phyloP scores from a whole-genome alignment of 129 eudicot species.

The Oenanthe sinensis region DNA sequence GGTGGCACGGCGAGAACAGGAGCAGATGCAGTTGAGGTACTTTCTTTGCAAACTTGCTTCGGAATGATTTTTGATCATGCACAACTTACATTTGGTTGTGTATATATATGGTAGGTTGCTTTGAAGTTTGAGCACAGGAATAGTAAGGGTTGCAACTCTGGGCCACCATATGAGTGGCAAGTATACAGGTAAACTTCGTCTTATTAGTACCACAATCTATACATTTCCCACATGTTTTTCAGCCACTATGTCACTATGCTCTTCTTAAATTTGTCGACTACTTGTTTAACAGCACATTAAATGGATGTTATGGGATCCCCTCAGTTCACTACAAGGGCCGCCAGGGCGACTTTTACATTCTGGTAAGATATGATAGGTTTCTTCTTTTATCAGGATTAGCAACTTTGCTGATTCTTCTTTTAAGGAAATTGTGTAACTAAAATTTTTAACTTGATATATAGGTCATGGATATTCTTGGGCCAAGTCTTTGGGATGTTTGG shows the following conservation, averaged over 20 bases:
- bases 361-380: constrained; percentile 50
- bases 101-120: constrained; percentile 53
- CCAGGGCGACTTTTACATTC: constrained; percentile 95
- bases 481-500: constrained; percentile 99
- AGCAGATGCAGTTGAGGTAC: constrained; percentile 92
- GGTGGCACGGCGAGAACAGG: constrained; percentile 84
- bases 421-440: constrained; percentile 11
- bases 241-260: neutral
- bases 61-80: neutral
- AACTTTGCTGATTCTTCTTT: neutral
- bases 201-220: constrained; percentile 1
- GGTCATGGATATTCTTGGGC: constrained; percentile 99
- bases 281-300: constrained; percentile 46
- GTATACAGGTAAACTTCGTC: constrained; percentile 68
- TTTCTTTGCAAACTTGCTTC: neutral
- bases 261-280: neutral
- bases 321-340: constrained; percentile 94
- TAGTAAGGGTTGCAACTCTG: constrained; percentile 95
- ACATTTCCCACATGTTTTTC: neutral
- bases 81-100: neutral
- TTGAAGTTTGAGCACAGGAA: constrained; percentile 96
- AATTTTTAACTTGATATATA: constrained; percentile 13
- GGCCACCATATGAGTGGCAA: constrained; percentile 99
- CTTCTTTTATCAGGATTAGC: neutral
- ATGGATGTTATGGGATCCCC: constrained; percentile 96